Percentiles rank a stretch among this genome's conserved stretches.
phyloP scores from a whole-genome alignment of 192 early-diverging fungal species.

The Thamnidium elegans region DNA sequence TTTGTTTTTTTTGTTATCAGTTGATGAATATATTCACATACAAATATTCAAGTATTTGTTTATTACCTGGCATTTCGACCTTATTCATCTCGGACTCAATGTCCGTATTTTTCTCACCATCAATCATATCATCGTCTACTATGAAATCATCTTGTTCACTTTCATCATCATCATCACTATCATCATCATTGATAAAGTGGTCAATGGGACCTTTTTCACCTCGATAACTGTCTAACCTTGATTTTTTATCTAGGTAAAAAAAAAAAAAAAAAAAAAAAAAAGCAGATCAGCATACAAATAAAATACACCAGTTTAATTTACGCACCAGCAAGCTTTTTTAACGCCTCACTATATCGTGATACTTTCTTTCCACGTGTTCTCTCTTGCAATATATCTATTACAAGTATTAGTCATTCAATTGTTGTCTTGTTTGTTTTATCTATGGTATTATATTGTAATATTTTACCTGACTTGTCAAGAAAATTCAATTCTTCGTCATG shows the following conservation, averaged over 20 bases:
- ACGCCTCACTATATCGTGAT: constrained; percentile 10
- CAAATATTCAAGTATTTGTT: not conserved
- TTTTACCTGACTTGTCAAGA: constrained; percentile 5
- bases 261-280: no score
- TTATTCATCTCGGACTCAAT: not conserved
- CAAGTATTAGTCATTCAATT: not conserved
- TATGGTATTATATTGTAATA: not conserved
- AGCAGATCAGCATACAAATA: no score
- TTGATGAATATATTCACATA: not conserved
- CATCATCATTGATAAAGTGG: not conserved
- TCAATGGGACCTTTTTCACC: constrained; percentile 10
- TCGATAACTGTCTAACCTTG: not conserved
- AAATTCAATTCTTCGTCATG: constrained; percentile 3
- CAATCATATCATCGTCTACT: constrained; percentile 13
- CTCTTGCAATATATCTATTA: constrained; percentile 6
- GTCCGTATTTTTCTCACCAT: not conserved
- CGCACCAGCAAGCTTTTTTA: constrained; percentile 2
- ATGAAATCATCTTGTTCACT: not conserved
- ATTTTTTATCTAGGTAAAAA: not conserved
- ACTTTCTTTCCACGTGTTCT: constrained; percentile 12
- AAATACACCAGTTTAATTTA: no score
- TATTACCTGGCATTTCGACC: constrained; percentile 8
- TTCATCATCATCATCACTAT: not conserved
- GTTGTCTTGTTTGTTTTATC: not conserved
- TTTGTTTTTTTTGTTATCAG: not conserved